These are phyloP conservation scores for Russula brevipes DNA, from an alignment of 768 basidiomycete genomes.

Conservation along the genomic window DNA sequence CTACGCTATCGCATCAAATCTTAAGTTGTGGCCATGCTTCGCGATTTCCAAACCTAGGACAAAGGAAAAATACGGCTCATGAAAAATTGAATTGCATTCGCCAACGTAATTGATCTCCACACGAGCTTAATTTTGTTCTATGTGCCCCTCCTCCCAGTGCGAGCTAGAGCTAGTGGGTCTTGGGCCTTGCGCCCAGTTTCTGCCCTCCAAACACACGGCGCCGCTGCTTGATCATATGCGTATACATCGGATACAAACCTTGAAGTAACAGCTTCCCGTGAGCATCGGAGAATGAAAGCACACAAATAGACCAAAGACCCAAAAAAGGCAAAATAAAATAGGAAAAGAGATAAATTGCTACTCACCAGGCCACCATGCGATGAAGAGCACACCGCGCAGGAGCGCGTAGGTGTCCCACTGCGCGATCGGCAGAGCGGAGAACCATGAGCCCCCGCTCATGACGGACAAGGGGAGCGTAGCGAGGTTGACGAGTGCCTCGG, in stretches of 20 bases:
- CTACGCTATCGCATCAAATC: not conserved
- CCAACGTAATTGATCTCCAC: not conserved
- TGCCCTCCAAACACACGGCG: constrained; percentile 46
- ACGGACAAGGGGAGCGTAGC: constrained; percentile 57
- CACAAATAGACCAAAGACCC: not conserved
- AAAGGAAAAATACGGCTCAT: not conserved
- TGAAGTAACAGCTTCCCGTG: not conserved
- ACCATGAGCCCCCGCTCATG: constrained; percentile 29
- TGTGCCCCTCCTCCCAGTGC: not conserved
- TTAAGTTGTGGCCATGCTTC: not conserved
- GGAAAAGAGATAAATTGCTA: constrained; percentile 23
- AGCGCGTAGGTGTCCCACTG: constrained; percentile 40
- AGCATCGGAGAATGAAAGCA: constrained; percentile 3
- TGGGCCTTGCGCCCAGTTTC: constrained; percentile 36
- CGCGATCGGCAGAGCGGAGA: constrained; percentile 27
- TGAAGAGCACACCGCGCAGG: constrained; percentile 49
- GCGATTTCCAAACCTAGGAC: not conserved
- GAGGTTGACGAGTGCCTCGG: constrained; percentile 82
- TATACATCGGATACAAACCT: constrained; percentile 53
- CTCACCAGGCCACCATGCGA: constrained; percentile 87
- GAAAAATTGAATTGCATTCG: not conserved
- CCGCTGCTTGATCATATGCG: constrained; percentile 56
- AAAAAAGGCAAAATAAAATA: not conserved
- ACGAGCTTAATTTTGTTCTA: not conserved
- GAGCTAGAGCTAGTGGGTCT: constrained; percentile 28